These are phyloP conservation scores for Triadica sebifera DNA, from an alignment of 345 rosid genomes.

Conservation along the genomic window DNA sequence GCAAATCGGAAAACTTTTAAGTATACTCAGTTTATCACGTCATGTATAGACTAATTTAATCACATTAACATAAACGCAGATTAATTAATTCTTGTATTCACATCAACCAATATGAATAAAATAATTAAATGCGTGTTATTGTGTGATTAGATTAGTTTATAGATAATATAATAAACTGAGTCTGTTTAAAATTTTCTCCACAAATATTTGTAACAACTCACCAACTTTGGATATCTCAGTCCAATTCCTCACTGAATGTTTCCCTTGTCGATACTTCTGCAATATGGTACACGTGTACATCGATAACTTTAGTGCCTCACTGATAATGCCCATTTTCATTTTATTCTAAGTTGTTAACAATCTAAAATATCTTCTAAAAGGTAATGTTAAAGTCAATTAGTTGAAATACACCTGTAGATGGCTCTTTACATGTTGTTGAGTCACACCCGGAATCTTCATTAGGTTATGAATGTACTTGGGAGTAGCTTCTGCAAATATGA, in stretches of 20 bases:
- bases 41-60: no score
- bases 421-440: conserved; percentile 33
- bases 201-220: no score
- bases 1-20: no score
- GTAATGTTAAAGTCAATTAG: neutral
- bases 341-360: neutral
- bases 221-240: no score
- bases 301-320: neutral
- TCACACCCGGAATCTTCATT: conserved; percentile 27
- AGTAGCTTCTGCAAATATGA: conserved; percentile 33
- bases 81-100: no score
- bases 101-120: no score
- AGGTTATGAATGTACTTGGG: conserved; percentile 15
- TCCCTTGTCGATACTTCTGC: conserved; percentile 34
- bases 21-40: no score
- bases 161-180: no score
- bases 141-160: no score
- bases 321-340: neutral
- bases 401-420: conserved; percentile 31
- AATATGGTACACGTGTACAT: neutral
- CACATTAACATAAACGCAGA: no score
- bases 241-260: neutral
- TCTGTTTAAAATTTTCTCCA: no score
- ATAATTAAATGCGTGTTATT: no score
- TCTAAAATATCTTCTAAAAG: neutral